Base-by-base conservation (phyloP, 495 filamentous ascomycete genomes). In the Lepraria neglecta region DNA sequence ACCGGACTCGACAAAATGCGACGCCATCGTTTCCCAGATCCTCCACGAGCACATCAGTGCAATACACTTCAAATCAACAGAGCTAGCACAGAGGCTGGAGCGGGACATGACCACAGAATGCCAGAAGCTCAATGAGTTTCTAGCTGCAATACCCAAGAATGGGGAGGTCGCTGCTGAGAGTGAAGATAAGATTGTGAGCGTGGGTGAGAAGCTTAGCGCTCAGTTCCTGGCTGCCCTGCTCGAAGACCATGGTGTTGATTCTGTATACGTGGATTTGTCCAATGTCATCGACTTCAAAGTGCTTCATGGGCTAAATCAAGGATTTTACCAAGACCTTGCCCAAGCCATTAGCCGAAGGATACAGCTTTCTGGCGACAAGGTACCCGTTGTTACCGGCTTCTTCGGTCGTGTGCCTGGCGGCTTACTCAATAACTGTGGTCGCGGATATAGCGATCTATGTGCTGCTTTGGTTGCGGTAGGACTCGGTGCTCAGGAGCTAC, bases 181-280 rank as follows among this genome's bases (percentile, higher is more conserved):
- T 28, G 89, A 92, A 70, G 92, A 99, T 70, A 86, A 89, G 62
- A 88, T 99, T 19, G 83, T 97, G 44, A 90, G 90, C 69, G 87
- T 90, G 50, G 94, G 94, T 21, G 94, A 99, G 77, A 97, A 96
- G 73, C 76, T 99, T 33, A 90, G 88, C 71, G 96, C 91, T 73
- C 79, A 84, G 28, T 90, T 94, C 67, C 87, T 99, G 84, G 82
- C 91, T 11, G 84, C 87, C 14, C 68, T 95, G 52, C 75, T 97
- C 47, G 82, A 87, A 70, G 90, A 95, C 63, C 78, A 79, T 35
- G 85, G 88, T 40, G 82, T 94, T 3, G 82, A 87, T 48, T 88
- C 94, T 21, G 85, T 91, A 70, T 97, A 89, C 70, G 84, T 97
- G 47, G 91, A 96, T 72, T 73, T 96, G 44, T 84, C 86, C 21